Percentiles rank a stretch among this genome's conserved stretches.
Conservation (phyloP, 139 green algal species). For the Asterochloris erici region DNA sequence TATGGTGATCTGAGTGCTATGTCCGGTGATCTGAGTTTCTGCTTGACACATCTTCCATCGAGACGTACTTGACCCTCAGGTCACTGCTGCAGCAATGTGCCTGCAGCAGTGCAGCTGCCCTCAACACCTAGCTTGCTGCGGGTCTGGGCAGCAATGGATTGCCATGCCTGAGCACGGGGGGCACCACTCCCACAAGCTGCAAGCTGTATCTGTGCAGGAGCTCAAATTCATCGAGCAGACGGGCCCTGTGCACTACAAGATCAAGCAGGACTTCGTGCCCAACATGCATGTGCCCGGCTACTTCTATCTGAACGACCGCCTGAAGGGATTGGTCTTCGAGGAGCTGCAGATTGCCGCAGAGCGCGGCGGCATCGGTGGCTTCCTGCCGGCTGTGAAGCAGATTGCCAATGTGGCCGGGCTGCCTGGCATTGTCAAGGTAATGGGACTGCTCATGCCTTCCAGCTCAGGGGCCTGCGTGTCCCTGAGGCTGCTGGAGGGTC, state of each 20-base stretch:
- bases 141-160: too few species aligned
- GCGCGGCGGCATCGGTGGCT: conserved; percentile 59
- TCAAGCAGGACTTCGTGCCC: conserved; percentile 81
- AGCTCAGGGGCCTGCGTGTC: too few species aligned
- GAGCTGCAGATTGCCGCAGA: conserved; percentile 61
- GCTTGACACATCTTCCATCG: too few species aligned
- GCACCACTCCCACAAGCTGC: not conserved
- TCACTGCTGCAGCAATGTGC: too few species aligned
- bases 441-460: not conserved
- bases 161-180: too few species aligned
- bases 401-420: conserved; percentile 86
- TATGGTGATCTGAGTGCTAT: too few species aligned
- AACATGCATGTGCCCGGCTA: conserved; percentile 76
- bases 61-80: too few species aligned
- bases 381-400: conserved; percentile 88
- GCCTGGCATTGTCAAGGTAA: conserved; percentile 78
- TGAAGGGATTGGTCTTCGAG: conserved; percentile 73
- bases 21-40: too few species aligned
- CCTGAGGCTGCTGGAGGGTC: too few species aligned
- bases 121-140: too few species aligned
- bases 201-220: conserved; percentile 20
- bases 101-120: too few species aligned
- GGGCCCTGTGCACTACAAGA: conserved; percentile 70
- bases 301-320: conserved; percentile 81
- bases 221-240: conserved; percentile 34